A percentile compares a stretch with the other conserved stretches of the same genome.
Conservation (phyloP, 345 rosid species). For the Arabidopsis suecica region DNA sequence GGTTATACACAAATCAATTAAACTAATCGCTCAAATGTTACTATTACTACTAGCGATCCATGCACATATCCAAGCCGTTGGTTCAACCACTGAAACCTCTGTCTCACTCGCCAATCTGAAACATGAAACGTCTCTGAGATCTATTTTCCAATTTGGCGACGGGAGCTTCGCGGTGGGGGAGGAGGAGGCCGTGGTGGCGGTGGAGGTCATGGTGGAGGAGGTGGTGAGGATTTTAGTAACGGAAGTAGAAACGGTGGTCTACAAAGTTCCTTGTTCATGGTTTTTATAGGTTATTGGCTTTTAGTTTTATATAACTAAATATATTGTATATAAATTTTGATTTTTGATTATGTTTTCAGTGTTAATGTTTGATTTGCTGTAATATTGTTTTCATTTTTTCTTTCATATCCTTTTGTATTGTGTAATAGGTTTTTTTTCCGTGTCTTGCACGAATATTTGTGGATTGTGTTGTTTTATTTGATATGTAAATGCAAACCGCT, state of each 20-base stretch:
- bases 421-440: no score
- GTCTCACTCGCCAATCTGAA: conserved; percentile 3
- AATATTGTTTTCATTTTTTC: no score
- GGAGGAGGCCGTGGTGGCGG: not conserved
- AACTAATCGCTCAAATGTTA: not conserved
- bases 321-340: no score
- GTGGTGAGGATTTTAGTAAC: not conserved
- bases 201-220: conserved; percentile 40
- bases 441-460: no score
- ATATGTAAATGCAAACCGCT: no score
- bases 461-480: not conserved
- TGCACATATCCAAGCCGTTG: conserved; percentile 18
- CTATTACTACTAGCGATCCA: conserved; percentile 25
- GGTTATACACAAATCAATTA: conserved; percentile 17
- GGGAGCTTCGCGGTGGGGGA: conserved; percentile 10
- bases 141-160: not conserved
- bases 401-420: no score
- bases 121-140: conserved; percentile 2
- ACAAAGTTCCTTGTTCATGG: no score
- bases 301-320: no score
- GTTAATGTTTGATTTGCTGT: no score
- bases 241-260: not conserved
- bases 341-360: no score
- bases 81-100: conserved; percentile 29
- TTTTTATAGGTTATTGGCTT: not conserved